Conservation (phyloP, 2,329 filamentous ascomycete genomes). For the Fusarium odoratissimum region DNA sequence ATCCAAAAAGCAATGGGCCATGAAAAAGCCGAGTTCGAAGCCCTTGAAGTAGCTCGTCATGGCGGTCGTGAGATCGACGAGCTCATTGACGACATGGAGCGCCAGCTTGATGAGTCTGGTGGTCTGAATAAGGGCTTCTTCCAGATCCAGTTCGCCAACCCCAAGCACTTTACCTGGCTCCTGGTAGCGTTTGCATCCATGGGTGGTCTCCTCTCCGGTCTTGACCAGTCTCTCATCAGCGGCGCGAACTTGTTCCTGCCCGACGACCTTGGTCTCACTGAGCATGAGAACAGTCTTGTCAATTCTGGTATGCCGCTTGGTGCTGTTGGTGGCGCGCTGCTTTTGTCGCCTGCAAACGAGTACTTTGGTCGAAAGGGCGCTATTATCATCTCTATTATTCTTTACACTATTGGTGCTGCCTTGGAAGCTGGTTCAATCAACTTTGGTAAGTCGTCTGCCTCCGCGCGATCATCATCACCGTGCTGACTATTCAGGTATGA, state of each 20-base stretch:
- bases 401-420: slow-evolving; percentile 77
- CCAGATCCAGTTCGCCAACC: slow-evolving; percentile 67
- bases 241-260: slow-evolving; percentile 77
- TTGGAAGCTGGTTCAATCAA: slow-evolving; percentile 75
- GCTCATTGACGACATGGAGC: slow-evolving; percentile 57
- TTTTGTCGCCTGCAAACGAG: slow-evolving; percentile 75
- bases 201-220: slow-evolving; percentile 77
- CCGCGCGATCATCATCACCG: accelerated
- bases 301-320: slow-evolving; percentile 79
- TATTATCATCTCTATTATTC: slow-evolving; percentile 74
- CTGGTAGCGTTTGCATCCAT: slow-evolving; percentile 79
- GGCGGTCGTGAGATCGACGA: slow-evolving; percentile 52
- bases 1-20: slow-evolving; percentile 33
- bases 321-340: slow-evolving; percentile 75
- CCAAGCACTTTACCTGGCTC: slow-evolving; percentile 73
- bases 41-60: slow-evolving; percentile 52
- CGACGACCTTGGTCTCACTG: slow-evolving; percentile 64
- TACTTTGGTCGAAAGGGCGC: slow-evolving; percentile 74
- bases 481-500: slow-evolving; percentile 62
- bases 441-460: slow-evolving; percentile 57
- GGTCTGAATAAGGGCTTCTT: slow-evolving; percentile 57
- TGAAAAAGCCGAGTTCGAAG: slow-evolving; percentile 49
- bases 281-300: slow-evolving; percentile 71
- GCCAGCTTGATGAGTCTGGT: slow-evolving; percentile 50
- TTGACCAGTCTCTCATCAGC: slow-evolving; percentile 79